phyloP scores from a whole-genome alignment of 225 moss, liverwort and hornwort genomes.

The Physcomitrium patens region DNA sequence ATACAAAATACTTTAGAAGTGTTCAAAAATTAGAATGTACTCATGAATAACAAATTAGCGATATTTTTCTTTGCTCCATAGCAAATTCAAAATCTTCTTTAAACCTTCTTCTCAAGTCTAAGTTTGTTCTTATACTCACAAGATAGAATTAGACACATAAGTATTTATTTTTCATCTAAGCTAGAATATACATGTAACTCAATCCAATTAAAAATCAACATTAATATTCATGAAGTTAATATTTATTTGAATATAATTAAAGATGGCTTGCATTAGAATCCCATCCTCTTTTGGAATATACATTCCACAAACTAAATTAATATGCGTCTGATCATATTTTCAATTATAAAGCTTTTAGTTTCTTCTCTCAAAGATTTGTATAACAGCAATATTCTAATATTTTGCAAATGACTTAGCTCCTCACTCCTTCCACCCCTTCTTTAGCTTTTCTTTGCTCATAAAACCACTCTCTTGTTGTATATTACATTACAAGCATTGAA shows the following conservation, averaged over 20 bases:
- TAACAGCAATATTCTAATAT: no score
- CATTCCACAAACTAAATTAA: constrained; percentile 38
- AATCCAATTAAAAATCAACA: constrained; percentile 10
- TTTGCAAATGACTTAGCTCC: no score
- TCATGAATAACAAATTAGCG: constrained; percentile 56
- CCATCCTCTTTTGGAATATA: constrained; percentile 51
- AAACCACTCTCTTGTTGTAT: no score
- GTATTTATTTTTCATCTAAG: constrained; percentile 7
- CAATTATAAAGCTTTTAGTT: constrained; percentile 21
- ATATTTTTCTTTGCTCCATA: constrained; percentile 11
- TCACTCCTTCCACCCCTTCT: no score
- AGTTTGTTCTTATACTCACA: constrained; percentile 42
- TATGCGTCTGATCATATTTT: constrained; percentile 35
- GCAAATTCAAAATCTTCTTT: constrained; percentile 39
- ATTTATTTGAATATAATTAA: constrained; percentile 53
- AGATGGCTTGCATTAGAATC: constrained; percentile 49
- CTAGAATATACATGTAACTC: not conserved
- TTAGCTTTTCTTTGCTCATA: no score
- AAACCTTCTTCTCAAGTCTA: constrained; percentile 55
- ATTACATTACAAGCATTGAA: no score
- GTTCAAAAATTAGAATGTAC: constrained; percentile 26
- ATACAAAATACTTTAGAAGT: constrained; percentile 9
- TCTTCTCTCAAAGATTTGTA: constrained; percentile 28
- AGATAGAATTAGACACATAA: constrained; percentile 7
- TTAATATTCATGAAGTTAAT: not conserved